phyloP scores from a whole-genome alignment of 495 filamentous ascomycete species.

The Penicillium antarcticum region DNA sequence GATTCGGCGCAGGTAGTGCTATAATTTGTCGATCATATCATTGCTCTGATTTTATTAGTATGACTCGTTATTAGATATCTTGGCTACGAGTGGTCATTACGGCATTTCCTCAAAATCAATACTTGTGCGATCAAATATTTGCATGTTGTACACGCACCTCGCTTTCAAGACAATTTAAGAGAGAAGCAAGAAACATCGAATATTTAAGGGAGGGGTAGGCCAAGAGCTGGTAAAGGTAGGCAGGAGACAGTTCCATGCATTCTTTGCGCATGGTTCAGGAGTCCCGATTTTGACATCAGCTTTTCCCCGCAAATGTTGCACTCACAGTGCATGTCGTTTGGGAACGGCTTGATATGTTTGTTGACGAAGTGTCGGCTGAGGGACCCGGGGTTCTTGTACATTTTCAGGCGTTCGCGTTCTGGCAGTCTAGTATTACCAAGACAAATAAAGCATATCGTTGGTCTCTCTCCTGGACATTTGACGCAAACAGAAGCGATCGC shows the following conservation, averaged over 20 bases:
- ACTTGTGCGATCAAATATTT: too few species aligned
- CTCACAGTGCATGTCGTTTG: constrained; percentile 20
- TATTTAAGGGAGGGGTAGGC: too few species aligned
- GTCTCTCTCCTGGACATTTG: constrained; percentile 14
- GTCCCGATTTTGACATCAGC: constrained; percentile 13
- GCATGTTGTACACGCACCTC: too few species aligned
- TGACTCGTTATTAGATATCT: too few species aligned
- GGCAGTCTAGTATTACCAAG: constrained; percentile 13
- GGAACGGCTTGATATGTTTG: constrained; percentile 19
- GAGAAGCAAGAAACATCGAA: too few species aligned
- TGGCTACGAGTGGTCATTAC: too few species aligned
- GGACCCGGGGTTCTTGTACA: constrained; percentile 16
- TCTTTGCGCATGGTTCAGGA: constrained; percentile 23
- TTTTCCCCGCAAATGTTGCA: constrained; percentile 19
- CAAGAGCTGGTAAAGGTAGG: constrained; percentile 13
- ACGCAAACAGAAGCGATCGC: constrained; percentile 21
- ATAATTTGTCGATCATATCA: too few species aligned
- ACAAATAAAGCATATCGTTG: constrained; percentile 22
- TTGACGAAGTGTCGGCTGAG: constrained; percentile 25
- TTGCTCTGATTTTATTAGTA: too few species aligned
- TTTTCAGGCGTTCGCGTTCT: constrained; percentile 11
- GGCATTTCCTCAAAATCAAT: too few species aligned
- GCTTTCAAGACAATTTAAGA: too few species aligned
- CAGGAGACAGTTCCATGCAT: constrained; percentile 19
- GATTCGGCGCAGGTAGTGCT: too few species aligned